Base-by-base conservation (phyloP, 108 stramenopile genomes). In the Discostella stelligeroides region DNA sequence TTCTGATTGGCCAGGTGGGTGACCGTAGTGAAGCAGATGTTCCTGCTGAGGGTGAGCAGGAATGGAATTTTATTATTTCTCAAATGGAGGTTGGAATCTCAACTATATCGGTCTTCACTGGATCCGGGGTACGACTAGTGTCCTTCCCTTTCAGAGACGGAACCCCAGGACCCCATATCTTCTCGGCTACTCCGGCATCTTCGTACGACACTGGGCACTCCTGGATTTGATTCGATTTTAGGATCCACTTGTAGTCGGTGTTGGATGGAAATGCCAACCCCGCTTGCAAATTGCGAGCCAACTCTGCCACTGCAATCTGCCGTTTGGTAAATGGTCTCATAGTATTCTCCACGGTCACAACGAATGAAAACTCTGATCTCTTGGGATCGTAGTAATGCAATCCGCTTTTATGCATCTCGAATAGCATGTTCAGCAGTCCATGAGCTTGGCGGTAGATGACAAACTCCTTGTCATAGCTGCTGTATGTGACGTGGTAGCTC, bases 101-200 rank as follows among this genome's bases (percentile, higher is more conserved):
- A 34, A 34, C 6, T 3, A 34, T 34, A 6, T 34, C 34, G 6
- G 34, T 34, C 6, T 3, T 6, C 5, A 6, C 6, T 5, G 3
- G 34, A 5, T 6, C 5, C 6, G 34, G 34, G 5, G 6, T 34
- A 3, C 6, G 3, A 3, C 34, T 34, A 3, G 6, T 6, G 3
- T 3, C 6, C 34, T 34, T 34, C 6, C 85, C 81, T 80, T 85
- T 79, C 21, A 85, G 18, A 2, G 57, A 53, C 21, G 51, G 62
- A 9, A 80, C 12, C 29, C 68, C 71, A 18, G 55, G 57, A 11
- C 82, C 85, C 17, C 51, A 76, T 13, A 86, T 86, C 13, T 53
- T 56, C n/a, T 39, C 50, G 0, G 85, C 79, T 1, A 61, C 23
- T 21, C 57, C 23, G 11, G 63, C 68, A 48, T 86, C 85, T 1